phyloP scores from a whole-genome alignment of 139 green algal species.

The Chlorella sp. region DNA sequence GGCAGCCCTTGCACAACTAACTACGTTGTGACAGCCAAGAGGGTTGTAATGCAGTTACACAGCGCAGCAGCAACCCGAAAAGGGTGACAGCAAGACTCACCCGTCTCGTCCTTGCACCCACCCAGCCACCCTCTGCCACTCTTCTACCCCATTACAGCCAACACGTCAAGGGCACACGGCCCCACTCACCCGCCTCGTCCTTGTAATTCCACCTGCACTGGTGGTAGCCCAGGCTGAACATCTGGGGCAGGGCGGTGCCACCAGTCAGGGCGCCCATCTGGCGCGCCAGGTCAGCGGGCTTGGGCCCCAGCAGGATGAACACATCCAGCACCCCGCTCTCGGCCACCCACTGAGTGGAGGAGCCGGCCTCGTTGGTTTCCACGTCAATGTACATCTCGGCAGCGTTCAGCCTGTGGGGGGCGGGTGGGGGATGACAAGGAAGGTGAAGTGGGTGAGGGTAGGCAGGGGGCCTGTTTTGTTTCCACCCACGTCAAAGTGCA shows the following conservation, averaged over 20 bases:
- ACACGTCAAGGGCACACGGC: no score
- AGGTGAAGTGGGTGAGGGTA: background rate
- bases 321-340: constrained; percentile 96
- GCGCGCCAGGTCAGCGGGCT: constrained; percentile 65
- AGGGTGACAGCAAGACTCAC: no score
- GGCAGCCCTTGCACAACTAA: no score
- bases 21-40: no score
- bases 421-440: background rate
- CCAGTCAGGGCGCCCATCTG: constrained; percentile 90
- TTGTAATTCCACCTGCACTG: constrained; percentile 99
- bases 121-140: background rate
- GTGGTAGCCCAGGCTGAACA: constrained; percentile 97
- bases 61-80: no score
- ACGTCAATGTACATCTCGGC: constrained; percentile 99
- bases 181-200: constrained; percentile 63
- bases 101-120: no score
- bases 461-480: background rate
- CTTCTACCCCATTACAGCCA: no score
- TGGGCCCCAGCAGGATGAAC: constrained; percentile 89
- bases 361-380: constrained; percentile 19
- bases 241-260: constrained; percentile 91
- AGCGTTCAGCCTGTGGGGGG: constrained; percentile 85
- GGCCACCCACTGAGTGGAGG: constrained; percentile 90
- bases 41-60: no score
- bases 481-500: constrained; percentile 92